phyloP scores from a whole-genome alignment of 352 stramenopile species.

The Phytopythium boreale region DNA sequence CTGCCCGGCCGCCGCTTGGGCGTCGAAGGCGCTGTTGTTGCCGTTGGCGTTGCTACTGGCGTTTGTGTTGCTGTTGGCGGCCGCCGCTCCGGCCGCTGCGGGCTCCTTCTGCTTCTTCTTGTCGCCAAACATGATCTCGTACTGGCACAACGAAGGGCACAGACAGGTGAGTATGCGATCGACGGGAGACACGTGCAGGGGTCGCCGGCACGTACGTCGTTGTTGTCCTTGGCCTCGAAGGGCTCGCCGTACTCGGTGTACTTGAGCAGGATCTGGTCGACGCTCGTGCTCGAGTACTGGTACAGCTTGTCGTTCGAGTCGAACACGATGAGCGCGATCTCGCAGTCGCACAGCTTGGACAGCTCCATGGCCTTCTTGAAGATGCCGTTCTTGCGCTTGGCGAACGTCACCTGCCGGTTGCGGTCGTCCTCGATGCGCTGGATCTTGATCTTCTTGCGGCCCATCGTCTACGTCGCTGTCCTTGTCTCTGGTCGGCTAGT shows the following conservation, averaged over 20 bases:
- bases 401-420: constrained; percentile 83
- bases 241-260: constrained; percentile 85
- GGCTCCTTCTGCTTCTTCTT: constrained; percentile 73
- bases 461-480: constrained; percentile 34
- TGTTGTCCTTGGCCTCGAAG: constrained; percentile 83
- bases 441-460: constrained; percentile 89
- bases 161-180: too few relatives aligned
- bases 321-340: constrained; percentile 86
- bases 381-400: constrained; percentile 82
- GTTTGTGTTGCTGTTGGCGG: constrained; percentile 6
- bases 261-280: constrained; percentile 84
- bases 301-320: constrained; percentile 87
- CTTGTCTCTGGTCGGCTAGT: background rate
- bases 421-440: constrained; percentile 84
- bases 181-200: too few relatives aligned
- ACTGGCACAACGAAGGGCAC: constrained; percentile 24
- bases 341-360: constrained; percentile 84
- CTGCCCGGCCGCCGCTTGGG: constrained; percentile 20
- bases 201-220: too few relatives aligned
- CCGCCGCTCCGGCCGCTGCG: constrained; percentile 7
- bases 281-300: constrained; percentile 78
- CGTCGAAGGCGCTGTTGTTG: constrained; percentile 2
- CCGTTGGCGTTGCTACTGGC: constrained; percentile 12
- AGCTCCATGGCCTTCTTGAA: constrained; percentile 89
- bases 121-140: constrained; percentile 81